These are phyloP conservation scores for Sarocladium strictum DNA, from an alignment of 2,329 filamentous ascomycete genomes.

Conservation along the genomic window DNA sequence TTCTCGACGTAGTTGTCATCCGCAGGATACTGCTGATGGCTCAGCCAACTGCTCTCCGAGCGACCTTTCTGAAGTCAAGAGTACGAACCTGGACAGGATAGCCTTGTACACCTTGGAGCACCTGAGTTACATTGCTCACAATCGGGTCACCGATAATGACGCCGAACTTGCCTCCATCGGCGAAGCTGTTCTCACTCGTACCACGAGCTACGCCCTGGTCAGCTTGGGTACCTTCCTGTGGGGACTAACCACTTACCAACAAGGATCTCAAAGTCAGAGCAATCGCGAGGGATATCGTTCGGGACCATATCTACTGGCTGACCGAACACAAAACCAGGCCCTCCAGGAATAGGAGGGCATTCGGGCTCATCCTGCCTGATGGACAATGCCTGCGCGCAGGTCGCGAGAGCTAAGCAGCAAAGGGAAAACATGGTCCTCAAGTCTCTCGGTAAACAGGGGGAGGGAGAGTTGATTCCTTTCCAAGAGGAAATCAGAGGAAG, in stretches of 20 bases:
- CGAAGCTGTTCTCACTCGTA: constrained; percentile 12
- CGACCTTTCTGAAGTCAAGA: no score
- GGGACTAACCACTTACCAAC: constrained; percentile 10
- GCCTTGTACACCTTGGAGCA: constrained; percentile 11
- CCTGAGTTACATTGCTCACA: constrained; percentile 12
- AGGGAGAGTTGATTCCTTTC: no score
- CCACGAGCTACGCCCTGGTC: constrained; percentile 8
- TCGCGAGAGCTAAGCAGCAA: background rate
- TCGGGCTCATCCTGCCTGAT: no score
- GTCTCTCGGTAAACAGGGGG: no score
- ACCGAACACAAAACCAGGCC: constrained; percentile 3
- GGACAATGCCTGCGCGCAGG: no score
- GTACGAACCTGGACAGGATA: constrained; percentile 14
- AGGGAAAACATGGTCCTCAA: no score
- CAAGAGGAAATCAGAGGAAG: no score
- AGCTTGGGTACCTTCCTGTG: background rate
- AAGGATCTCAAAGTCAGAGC: constrained; percentile 12
- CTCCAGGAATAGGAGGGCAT: background rate
- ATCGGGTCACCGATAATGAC: constrained; percentile 13
- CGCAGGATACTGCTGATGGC: constrained; percentile 12
- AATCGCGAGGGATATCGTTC: constrained; percentile 11
- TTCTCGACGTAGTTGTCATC: constrained; percentile 1
- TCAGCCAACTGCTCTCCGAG: no score
- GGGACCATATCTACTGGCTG: constrained; percentile 1
- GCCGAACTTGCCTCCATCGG: constrained; percentile 13